Percentiles rank a stretch among this genome's conserved stretches.
Evolutionary conservation across 768 basidiomycete species (phyloP).

Genomic region (Nidularia sp.): DNA sequence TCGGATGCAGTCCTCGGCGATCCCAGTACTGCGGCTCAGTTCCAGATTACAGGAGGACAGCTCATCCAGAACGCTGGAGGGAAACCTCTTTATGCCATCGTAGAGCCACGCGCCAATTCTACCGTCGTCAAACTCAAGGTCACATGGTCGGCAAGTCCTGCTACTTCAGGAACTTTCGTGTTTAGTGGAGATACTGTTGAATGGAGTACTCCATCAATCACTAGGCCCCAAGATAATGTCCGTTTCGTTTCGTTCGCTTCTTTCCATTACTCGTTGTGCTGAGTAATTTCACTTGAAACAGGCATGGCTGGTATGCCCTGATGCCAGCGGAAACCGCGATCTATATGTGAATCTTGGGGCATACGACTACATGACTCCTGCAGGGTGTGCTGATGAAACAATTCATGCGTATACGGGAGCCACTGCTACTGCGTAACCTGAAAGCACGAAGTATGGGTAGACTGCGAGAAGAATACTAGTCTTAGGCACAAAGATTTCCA

Average conservation of each 20-base stretch:
- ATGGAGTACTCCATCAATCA: slow-evolving; percentile 48
- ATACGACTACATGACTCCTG: slow-evolving; percentile 51
- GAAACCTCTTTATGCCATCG: slow-evolving; percentile 43
- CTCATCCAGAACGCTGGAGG: slow-evolving; percentile 46
- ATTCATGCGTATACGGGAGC: slow-evolving; percentile 58
- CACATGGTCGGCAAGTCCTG: slow-evolving; percentile 42
- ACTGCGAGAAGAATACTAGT: background rate
- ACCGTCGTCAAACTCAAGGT: slow-evolving; percentile 44
- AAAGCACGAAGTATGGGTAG: slow-evolving; percentile 4
- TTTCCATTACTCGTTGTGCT: background rate
- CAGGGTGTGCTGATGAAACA: slow-evolving; percentile 57
- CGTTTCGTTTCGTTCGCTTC: slow-evolving; percentile 10
- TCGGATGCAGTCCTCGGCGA: slow-evolving; percentile 48
- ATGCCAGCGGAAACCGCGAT: slow-evolving; percentile 34
- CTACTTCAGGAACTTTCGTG: slow-evolving; percentile 44
- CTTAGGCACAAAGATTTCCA: too few relatives aligned
- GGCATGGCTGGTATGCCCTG: slow-evolving; percentile 60
- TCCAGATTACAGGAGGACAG: slow-evolving; percentile 52
- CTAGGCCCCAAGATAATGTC: slow-evolving; percentile 49
- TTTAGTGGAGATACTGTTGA: slow-evolving; percentile 58
- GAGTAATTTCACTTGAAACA: slow-evolving; percentile 5
- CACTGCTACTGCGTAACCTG: slow-evolving; percentile 30
- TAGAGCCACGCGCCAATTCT: slow-evolving; percentile 41
- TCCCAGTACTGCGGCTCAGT: slow-evolving; percentile 50
- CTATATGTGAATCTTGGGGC: slow-evolving; percentile 53